phyloP scores from a whole-genome alignment of 1,284 basidiomycete species.

The Heterobasidion irregulare region DNA sequence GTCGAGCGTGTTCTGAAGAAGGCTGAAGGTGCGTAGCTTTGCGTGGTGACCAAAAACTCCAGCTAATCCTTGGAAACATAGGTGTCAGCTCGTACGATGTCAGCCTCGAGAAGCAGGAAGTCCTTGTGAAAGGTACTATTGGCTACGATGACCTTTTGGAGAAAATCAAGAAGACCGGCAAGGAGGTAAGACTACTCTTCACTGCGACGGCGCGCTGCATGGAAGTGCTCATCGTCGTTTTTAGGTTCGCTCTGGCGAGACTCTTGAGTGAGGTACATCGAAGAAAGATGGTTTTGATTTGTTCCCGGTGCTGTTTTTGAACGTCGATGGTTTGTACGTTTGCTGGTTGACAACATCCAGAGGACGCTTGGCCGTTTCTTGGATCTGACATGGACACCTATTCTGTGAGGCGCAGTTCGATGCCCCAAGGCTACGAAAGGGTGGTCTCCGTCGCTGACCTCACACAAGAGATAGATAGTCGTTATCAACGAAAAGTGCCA shows the following conservation, averaged over 20 bases:
- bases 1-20: slow-evolving; percentile 66
- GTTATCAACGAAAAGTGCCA: no score
- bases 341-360: no score
- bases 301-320: background rate
- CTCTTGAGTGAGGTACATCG: background rate
- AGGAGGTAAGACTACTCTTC: slow-evolving; percentile 41
- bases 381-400: no score
- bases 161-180: slow-evolving; percentile 85
- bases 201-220: background rate
- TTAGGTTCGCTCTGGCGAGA: slow-evolving; percentile 30
- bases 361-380: no score
- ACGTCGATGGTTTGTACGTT: background rate
- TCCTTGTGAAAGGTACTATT: slow-evolving; percentile 56
- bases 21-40: slow-evolving; percentile 42
- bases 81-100: slow-evolving; percentile 55
- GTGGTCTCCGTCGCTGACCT: no score
- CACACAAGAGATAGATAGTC: no score
- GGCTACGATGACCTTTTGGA: slow-evolving; percentile 61
- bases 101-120: slow-evolving; percentile 61
- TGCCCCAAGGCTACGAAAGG: no score
- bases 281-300: background rate
- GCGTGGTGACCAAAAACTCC: background rate
- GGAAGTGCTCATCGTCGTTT: background rate
- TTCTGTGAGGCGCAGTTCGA: no score
- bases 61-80: slow-evolving; percentile 14